A percentile compares a stretch with the other conserved stretches of the same genome.
These are phyloP conservation scores for Ophidiomyces ophidiicola DNA, from an alignment of 2,329 filamentous ascomycete genomes.

Conservation along the genomic window DNA sequence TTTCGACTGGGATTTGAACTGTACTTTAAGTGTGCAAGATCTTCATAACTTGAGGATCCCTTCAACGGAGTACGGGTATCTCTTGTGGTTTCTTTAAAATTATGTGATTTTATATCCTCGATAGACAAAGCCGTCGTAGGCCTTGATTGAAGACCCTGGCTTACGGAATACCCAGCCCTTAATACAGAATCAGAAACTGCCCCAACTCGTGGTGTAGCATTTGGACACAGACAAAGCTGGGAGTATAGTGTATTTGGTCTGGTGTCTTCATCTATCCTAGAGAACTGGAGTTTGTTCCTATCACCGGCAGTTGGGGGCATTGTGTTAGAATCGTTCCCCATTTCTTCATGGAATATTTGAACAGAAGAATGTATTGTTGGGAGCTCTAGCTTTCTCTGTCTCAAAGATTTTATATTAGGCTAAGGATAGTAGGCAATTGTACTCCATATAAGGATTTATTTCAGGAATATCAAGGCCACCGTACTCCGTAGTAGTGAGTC, in stretches of 20 bases:
- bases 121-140: slow-evolving; percentile 78
- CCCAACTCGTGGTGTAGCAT: slow-evolving; percentile 25
- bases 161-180: slow-evolving; percentile 24
- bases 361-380: too few species aligned
- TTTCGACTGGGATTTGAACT: slow-evolving; percentile 35
- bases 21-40: slow-evolving; percentile 23
- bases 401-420: too few species aligned
- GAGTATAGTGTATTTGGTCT: neutral
- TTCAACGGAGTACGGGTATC: slow-evolving; percentile 47
- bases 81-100: slow-evolving; percentile 56
- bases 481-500: too few species aligned
- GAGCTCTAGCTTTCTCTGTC: too few species aligned
- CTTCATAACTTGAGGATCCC: slow-evolving; percentile 22
- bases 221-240: slow-evolving; percentile 15
- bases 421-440: too few species aligned
- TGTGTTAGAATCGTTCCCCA: too few species aligned
- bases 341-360: too few species aligned
- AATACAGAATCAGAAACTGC: slow-evolving; percentile 22
- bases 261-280: too few species aligned
- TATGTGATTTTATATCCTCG: slow-evolving; percentile 65
- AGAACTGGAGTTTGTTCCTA: too few species aligned
- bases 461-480: too few species aligned
- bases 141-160: slow-evolving; percentile 41
- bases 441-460: too few species aligned
- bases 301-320: too few species aligned